Evolutionary conservation across 148 eudicot species (phyloP).

Genomic region (Vaccinium darrowii): DNA sequence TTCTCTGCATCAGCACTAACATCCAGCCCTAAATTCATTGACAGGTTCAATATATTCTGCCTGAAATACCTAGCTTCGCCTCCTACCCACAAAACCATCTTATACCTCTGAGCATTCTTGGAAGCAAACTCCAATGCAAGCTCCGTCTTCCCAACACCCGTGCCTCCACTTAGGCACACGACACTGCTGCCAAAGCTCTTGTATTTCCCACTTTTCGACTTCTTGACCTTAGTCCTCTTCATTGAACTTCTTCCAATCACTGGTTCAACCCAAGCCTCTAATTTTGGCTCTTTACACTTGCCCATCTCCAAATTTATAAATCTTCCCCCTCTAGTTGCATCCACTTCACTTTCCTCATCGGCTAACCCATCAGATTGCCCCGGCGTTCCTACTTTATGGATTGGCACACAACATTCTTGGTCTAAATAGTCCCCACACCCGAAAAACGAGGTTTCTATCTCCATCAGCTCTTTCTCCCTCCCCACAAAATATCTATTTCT

Average conservation of each 20-base stretch:
- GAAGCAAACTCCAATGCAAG: constrained; percentile 79
- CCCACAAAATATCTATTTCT: constrained; percentile 67
- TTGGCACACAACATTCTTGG: constrained; percentile 28
- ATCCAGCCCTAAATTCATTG: constrained; percentile 58
- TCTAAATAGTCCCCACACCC: constrained; percentile 47
- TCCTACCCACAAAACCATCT: constrained; percentile 83
- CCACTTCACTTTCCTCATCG: constrained; percentile 64
- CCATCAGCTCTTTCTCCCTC: constrained; percentile 62
- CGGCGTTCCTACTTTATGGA: constrained; percentile 40
- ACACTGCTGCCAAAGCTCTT: constrained; percentile 50
- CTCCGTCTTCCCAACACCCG: constrained; percentile 85
- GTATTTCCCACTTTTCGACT: constrained; percentile 66
- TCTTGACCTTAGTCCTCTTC: constrained; percentile 67
- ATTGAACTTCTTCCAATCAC: constrained; percentile 47
- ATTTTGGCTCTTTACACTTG: constrained; percentile 47
- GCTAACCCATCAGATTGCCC: constrained; percentile 71
- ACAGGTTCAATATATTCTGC: constrained; percentile 70
- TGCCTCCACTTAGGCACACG: constrained; percentile 61
- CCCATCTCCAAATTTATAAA: constrained; percentile 60
- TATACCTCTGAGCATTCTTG: constrained; percentile 66
- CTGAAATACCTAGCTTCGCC: constrained; percentile 76
- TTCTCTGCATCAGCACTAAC: constrained; percentile 81
- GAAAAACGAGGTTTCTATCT: constrained; percentile 66
- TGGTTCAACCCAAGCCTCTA: constrained; percentile 68
- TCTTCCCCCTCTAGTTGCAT: constrained; percentile 41